Conservation (phyloP, 2,329 filamentous ascomycete species). For the Daldinia eschscholtzii region DNA sequence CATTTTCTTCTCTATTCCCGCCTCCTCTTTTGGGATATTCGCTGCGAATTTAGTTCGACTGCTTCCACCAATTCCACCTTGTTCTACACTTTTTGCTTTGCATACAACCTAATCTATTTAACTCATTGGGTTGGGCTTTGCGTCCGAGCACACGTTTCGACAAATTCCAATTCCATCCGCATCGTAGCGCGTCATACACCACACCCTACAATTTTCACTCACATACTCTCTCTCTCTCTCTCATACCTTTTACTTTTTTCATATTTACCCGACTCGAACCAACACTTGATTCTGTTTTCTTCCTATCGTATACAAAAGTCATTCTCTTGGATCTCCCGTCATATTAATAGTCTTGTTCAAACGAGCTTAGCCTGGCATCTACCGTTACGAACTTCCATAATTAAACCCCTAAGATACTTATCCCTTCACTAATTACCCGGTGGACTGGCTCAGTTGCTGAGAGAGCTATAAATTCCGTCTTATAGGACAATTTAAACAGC, state of each 20-base stretch:
- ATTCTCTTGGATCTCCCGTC: neutral
- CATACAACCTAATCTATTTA: slow-evolving; percentile 12
- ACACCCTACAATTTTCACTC: slow-evolving; percentile 21
- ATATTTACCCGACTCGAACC: slow-evolving; percentile 7
- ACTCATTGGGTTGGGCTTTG: slow-evolving; percentile 27
- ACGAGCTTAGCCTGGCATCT: neutral
- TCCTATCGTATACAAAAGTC: neutral
- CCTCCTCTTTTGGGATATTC: slow-evolving; percentile 28
- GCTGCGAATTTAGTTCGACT: slow-evolving; percentile 22
- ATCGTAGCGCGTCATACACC: slow-evolving; percentile 30
- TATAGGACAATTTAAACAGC: slow-evolving; percentile 27
- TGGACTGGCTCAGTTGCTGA: slow-evolving; percentile 29
- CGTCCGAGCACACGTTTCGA: slow-evolving; percentile 44
- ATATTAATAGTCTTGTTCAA: slow-evolving; percentile 8
- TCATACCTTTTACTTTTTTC: neutral
- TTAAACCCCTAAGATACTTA: neutral
- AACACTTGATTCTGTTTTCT: neutral
- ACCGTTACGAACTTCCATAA: neutral
- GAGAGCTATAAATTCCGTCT: slow-evolving; percentile 31
- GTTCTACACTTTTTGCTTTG: slow-evolving; percentile 13
- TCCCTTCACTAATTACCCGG: slow-evolving; percentile 17
- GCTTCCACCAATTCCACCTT: slow-evolving; percentile 5
- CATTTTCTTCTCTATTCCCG: neutral
- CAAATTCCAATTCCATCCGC: slow-evolving; percentile 23
- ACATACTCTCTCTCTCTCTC: neutral